Evolutionary conservation across 2,329 filamentous ascomycete species (phyloP), one percentile per base, ranked within the genome.

Genomic region (Calonectria ilicicola): DNA sequence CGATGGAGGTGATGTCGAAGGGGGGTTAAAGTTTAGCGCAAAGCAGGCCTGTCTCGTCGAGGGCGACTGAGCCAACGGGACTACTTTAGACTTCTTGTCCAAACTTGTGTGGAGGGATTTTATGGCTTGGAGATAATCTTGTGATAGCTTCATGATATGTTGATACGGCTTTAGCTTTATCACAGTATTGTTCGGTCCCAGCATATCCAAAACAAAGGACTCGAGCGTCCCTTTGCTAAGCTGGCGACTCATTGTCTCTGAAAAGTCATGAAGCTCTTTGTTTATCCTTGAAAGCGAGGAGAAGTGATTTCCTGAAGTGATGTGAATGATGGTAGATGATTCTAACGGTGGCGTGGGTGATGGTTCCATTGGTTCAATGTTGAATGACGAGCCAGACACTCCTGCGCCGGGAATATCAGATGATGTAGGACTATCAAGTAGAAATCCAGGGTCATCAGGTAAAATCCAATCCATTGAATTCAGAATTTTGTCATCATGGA

Each of bases 241-340:
- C 26, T 63, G 38, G 21, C 26, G 27, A 19, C 26, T 63, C 58
- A 63, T 63, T 17, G 21, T 63, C 23, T 63, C 58, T 17, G 38
- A 63, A 15, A 46, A 63, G 10, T 23, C 17, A n/a, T 68, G 66
- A 2, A 68, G 42, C 53, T 68, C 66, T 7, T 35, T 46, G 40
- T 68, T 68, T 14, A 68, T 29, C 9, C 26, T 38, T 5, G 66
- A 68, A 4, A 76, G 65, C 8, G 67, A 56, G 42, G 73, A 72
- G n/a, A 78, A 56, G 19, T 56, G 47, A 60, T 29, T 65, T 49
- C 64, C 64, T 69, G 35, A 66, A 38, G 53, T 46, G 38, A 63
- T 32, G 9, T 46, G 4, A 12, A 40, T 46, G 27, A 70, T 29
- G 12, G 29, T 9, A 9, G 38, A 19, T 8, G 51, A 35, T 21